Evolutionary conservation across 495 filamentous ascomycete species (phyloP).

Genomic region (Tuber indicum): DNA sequence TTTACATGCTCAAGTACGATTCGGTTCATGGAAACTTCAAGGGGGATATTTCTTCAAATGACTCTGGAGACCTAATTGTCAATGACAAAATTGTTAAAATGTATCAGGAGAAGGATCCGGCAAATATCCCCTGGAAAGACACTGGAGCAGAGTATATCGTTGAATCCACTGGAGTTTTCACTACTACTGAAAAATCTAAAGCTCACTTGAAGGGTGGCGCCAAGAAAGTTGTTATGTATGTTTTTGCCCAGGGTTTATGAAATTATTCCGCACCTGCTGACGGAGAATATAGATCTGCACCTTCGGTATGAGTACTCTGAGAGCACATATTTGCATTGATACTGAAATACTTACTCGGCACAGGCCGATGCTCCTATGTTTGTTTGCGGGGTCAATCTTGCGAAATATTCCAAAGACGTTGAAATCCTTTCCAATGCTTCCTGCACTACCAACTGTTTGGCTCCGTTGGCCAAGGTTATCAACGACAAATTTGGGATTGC

Average conservation of each 20-base stretch:
- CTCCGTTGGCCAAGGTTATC: conserved; percentile 97
- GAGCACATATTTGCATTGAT: not conserved
- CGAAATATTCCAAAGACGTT: conserved; percentile 79
- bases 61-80: conserved; percentile 65
- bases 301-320: conserved; percentile 49
- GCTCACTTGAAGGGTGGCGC: conserved; percentile 97
- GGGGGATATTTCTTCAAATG: conserved; percentile 69
- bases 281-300: conserved; percentile 58
- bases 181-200: conserved; percentile 90
- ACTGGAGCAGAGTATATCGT: conserved; percentile 92
- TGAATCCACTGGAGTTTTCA: conserved; percentile 99
- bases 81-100: conserved; percentile 96
- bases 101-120: conserved; percentile 88
- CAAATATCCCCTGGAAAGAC: conserved; percentile 82
- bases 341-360: not conserved
- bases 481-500: conserved; percentile 95
- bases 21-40: conserved; percentile 95
- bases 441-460: conserved; percentile 99
- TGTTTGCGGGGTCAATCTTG: conserved; percentile 98
- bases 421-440: conserved; percentile 97
- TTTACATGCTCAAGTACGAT: conserved; percentile 99
- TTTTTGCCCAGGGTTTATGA: not conserved
- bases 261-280: not conserved
- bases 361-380: conserved; percentile 95
- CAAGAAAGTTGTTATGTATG: conserved; percentile 92